phyloP scores from a whole-genome alignment of 805 yeast species.

The Scheffersomyces ergatensis region DNA sequence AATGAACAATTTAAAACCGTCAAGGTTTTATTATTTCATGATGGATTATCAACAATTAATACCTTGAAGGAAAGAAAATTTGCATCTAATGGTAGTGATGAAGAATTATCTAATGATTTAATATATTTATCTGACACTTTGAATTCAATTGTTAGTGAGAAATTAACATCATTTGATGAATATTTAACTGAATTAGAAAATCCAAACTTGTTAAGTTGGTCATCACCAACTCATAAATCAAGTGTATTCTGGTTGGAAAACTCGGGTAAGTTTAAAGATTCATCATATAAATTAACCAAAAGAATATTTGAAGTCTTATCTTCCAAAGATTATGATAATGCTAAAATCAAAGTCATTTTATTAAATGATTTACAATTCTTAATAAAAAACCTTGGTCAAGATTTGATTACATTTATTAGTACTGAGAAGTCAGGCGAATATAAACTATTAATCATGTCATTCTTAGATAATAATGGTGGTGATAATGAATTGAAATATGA shows the following conservation, averaged over 20 bases:
- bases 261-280: conserved; percentile 68
- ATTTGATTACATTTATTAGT: conserved; percentile 34
- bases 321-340: conserved; percentile 15
- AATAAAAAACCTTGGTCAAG: conserved; percentile 39
- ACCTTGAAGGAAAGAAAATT: conserved; percentile 83
- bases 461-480: conserved; percentile 63
- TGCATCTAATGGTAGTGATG: conserved; percentile 67
- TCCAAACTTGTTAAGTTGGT: conserved; percentile 69
- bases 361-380: conserved; percentile 43
- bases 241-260: conserved; percentile 90
- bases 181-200: conserved; percentile 81
- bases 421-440: conserved; percentile 49
- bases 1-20: conserved; percentile 46
- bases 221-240: conserved; percentile 86
- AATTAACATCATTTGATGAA: conserved; percentile 89
- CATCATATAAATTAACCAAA: conserved; percentile 70
- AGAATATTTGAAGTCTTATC: conserved; percentile 55
- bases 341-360: conserved; percentile 30
- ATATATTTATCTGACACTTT: conserved; percentile 55
- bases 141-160: conserved; percentile 63
- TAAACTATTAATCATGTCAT: conserved; percentile 79
- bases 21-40: conserved; percentile 70
- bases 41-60: conserved; percentile 66
- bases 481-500: conserved; percentile 90
- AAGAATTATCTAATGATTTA: conserved; percentile 79